Base-by-base conservation (phyloP, 345 rosid genomes). In the Crucihimalaya himalaica region DNA sequence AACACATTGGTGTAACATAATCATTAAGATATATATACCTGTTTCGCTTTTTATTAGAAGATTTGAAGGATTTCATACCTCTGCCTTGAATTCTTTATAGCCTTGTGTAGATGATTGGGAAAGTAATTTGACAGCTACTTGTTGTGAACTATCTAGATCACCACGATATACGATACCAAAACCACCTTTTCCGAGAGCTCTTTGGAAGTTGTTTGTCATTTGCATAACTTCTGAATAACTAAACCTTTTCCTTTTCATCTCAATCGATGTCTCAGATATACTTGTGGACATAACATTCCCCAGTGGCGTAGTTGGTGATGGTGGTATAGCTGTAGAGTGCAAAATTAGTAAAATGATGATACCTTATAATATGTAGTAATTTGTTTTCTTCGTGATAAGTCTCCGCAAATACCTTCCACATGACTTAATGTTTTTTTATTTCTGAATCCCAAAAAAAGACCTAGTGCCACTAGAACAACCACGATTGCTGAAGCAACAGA, bases 111-210 rank as follows among this genome's bases (percentile, higher is more conserved):
- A 68, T 25, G 51, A 53, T 15, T 3, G 4, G 0, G 72, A 52
- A 8, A 54, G 72, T 27, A 68, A 0, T 68, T 68, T 64, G 0
- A 67, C 48, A 0, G 58, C 71, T 34, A 51, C 71, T 51, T 64
- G 28, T 2, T 65, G 13, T 18, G 70, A 47, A 50, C 21, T 32
- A 4, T 66, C 1, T 8, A 82, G 5, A 19, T 3, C 2, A 0
- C 86, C 90, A 32, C 47, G 66, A 58, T 81, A 84, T 1, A 86
- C 90, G 4, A 68, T 58, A 27, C 90, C 90, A 40, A 83, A 84
- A 3, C 86, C 84, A 39, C 86, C 90, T 68, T 79, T 64, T 5
- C 88, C 88, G 3, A 81, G 50, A 3, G 71, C 28, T 39, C 5
- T 80, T 16, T 51, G 3, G 4, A 86, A 86, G 48, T 84, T 78